A percentile compares a stretch with the other conserved stretches of the same genome.
These are phyloP conservation scores for Pseudogymnoascus sp. DNA, from an alignment of 2,329 filamentous ascomycete genomes.

Conservation along the genomic window DNA sequence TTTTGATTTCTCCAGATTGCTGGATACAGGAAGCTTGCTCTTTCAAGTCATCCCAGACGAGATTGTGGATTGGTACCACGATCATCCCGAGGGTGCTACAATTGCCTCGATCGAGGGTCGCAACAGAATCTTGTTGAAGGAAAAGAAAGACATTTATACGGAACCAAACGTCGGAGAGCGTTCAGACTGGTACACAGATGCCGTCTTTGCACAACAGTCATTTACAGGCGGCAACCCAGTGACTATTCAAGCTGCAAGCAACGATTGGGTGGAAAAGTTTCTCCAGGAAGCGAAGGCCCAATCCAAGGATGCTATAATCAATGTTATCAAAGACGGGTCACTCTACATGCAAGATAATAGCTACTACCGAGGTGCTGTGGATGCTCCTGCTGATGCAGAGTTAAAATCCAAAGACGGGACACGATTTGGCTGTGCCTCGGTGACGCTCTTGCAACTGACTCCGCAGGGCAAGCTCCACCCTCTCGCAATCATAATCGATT, in stretches of 20 bases:
- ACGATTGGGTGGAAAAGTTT: conserved; percentile 20
- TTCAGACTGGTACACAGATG: conserved; percentile 23
- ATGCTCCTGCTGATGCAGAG: neutral
- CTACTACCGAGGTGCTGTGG: conserved; percentile 21
- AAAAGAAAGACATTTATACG: conserved; percentile 24
- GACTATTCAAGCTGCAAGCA: conserved; percentile 17
- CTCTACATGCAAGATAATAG: conserved; percentile 24
- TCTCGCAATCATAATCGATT: conserved; percentile 41
- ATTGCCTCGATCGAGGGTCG: conserved; percentile 11
- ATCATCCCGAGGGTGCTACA: conserved; percentile 5
- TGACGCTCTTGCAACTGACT: conserved; percentile 37
- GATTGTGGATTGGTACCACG: conserved; percentile 3
- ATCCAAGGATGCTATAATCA: conserved; percentile 14
- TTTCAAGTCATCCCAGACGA: neutral
- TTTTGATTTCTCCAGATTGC: neutral
- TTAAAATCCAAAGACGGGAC: conserved; percentile 16
- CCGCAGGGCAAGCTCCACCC: conserved; percentile 40
- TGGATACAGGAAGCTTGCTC: neutral
- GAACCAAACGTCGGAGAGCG: conserved; percentile 23
- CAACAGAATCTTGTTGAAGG: conserved; percentile 14
- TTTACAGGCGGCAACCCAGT: conserved; percentile 32
- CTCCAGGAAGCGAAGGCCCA: conserved; percentile 13
- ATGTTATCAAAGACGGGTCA: conserved; percentile 12
- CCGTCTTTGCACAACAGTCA: conserved; percentile 36
- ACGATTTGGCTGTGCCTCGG: conserved; percentile 30